Conservation (phyloP, 1,284 basidiomycete genomes). For the Mycena citricolor region DNA sequence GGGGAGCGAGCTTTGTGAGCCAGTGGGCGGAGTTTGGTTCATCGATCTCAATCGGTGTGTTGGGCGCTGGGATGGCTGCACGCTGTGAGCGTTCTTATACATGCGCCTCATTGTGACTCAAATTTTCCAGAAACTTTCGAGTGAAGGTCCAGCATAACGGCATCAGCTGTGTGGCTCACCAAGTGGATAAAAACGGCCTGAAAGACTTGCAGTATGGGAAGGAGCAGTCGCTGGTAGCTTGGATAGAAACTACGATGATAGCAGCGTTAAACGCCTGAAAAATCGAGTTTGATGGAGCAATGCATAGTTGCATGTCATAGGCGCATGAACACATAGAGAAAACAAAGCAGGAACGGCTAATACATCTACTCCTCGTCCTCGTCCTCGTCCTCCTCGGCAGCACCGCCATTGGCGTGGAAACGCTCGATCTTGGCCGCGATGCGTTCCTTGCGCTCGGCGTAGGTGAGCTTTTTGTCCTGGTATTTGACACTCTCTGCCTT, state of each 20-base stretch:
- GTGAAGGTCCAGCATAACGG: conserved; percentile 51
- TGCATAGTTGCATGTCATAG: too few species aligned
- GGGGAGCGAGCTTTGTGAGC: conserved; percentile 55
- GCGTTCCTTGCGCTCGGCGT: conserved; percentile 74
- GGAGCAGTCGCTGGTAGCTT: conserved; percentile 41
- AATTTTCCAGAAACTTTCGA: conserved; percentile 57
- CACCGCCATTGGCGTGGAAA: conserved; percentile 69
- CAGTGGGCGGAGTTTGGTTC: conserved; percentile 70
- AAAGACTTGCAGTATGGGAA: conserved; percentile 40
- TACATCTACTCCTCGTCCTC: conserved; percentile 52
- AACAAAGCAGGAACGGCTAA: conserved; percentile 13
- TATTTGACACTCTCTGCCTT: conserved; percentile 82
- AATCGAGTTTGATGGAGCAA: too few species aligned
- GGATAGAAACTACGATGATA: conserved; percentile 49
- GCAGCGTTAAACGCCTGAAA: conserved; percentile 25
- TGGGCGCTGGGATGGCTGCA: conserved; percentile 77
- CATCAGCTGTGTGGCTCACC: conserved; percentile 58
- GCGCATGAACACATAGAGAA: conserved; percentile 13
- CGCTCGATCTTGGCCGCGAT: conserved; percentile 85
- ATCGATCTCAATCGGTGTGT: conserved; percentile 69
- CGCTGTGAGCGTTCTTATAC: conserved; percentile 51
- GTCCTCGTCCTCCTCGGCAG: conserved; percentile 53
- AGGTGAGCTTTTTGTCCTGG: conserved; percentile 72
- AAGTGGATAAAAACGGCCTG: conserved; percentile 41
- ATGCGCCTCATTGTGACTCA: background rate